Percentiles rank a stretch among this genome's conserved stretches.
Evolutionary conservation across 2,329 filamentous ascomycete species (phyloP).

Genomic region (Camillea tinctor): DNA sequence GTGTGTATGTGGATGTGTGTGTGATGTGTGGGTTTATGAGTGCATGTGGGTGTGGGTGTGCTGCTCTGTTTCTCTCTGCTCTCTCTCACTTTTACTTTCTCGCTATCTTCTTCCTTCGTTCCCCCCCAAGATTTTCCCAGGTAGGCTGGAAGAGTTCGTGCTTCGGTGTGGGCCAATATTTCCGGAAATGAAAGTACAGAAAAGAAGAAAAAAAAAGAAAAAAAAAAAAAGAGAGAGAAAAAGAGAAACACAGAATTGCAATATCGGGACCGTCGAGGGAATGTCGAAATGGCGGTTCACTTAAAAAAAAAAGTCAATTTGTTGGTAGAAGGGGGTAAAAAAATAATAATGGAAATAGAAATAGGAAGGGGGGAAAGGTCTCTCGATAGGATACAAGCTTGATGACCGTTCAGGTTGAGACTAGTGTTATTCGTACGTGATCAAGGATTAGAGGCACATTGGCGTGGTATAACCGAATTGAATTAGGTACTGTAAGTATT

Average conservation of each 20-base stretch:
- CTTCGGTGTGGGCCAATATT: constrained; percentile 8
- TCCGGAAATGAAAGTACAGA: not conserved
- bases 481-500: not conserved
- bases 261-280: not conserved
- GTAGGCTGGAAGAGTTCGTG: constrained; percentile 12
- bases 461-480: not conserved
- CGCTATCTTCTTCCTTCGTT: constrained; percentile 1
- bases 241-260: not conserved
- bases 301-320: too few relatives aligned
- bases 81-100: constrained; percentile 2
- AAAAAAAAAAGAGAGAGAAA: not conserved
- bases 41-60: too few relatives aligned
- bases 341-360: not conserved
- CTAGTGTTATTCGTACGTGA: constrained; percentile 10
- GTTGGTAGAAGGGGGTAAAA: not conserved
- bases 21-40: too few relatives aligned
- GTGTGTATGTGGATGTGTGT: too few relatives aligned
- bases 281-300: not conserved
- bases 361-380: not conserved
- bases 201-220: not conserved
- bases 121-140: constrained; percentile 19
- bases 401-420: constrained; percentile 7
- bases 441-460: not conserved
- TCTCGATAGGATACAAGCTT: not conserved
- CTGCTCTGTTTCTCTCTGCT: constrained; percentile 1